These are phyloP conservation scores for Euphorbia schlechtendalii DNA, from an alignment of 441 rosid species.

Conservation along the genomic window DNA sequence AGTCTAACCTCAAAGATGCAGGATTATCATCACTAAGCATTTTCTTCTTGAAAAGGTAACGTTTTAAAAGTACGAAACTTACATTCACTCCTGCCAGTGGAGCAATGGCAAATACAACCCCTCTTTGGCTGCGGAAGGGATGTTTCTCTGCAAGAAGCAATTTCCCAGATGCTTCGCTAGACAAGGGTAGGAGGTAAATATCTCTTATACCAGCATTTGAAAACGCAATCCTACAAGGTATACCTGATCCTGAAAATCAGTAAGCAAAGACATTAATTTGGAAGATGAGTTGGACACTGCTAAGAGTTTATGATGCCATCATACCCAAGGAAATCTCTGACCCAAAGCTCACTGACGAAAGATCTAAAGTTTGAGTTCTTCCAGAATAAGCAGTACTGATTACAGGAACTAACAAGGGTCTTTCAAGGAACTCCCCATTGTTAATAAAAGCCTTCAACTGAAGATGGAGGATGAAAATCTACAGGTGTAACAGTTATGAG, in stretches of 20 bases:
- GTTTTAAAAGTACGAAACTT: conserved; percentile 19
- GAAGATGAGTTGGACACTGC: conserved; percentile 4
- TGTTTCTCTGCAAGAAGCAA: conserved; percentile 66
- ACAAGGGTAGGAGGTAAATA: conserved; percentile 41
- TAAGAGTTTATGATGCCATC: conserved; percentile 15
- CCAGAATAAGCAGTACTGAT: conserved; percentile 31
- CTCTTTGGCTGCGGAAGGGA: conserved; percentile 60
- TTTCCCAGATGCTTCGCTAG: conserved; percentile 44
- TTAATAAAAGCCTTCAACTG: conserved; percentile 47
- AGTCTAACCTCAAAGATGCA: neutral
- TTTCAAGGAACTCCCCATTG: conserved; percentile 39
- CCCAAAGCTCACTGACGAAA: conserved; percentile 57
- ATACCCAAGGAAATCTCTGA: conserved; percentile 61
- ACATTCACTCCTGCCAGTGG: conserved; percentile 61
- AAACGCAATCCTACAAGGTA: conserved; percentile 58
- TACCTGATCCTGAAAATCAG: conserved; percentile 42
- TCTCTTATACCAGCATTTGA: conserved; percentile 61
- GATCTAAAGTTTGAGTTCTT: conserved; percentile 35
- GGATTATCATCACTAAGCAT: neutral
- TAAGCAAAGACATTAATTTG: conserved; percentile 12
- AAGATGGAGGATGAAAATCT: conserved; percentile 58
- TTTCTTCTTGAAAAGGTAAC: neutral
- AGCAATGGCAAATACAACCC: conserved; percentile 58
- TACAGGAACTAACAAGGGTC: conserved; percentile 24
- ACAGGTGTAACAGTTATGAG: conserved; percentile 19